These are phyloP conservation scores for Tetrahymena thermophila DNA, from an alignment of 73 alveolate genomes.

Conservation along the genomic window DNA sequence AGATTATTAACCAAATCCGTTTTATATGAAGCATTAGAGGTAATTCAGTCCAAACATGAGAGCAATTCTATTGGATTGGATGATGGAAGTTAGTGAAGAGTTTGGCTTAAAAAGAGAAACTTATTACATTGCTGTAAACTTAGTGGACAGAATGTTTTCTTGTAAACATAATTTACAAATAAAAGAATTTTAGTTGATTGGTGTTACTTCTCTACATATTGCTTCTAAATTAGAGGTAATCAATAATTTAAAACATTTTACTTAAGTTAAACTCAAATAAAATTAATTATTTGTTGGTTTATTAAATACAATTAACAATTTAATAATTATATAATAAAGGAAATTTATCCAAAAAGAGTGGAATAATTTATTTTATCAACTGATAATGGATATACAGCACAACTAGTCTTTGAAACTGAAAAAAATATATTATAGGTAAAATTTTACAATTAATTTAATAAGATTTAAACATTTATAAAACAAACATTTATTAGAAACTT, in stretches of 20 bases:
- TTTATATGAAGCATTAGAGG: constrained; percentile 20
- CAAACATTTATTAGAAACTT: background rate
- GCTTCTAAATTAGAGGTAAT: constrained; percentile 80
- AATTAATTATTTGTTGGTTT: background rate
- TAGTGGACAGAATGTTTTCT: constrained; percentile 72
- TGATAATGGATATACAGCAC: constrained; percentile 52
- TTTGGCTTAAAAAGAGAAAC: constrained; percentile 82
- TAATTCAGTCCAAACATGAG: constrained; percentile 75
- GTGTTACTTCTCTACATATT: constrained; percentile 77
- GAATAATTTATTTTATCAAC: constrained; percentile 59
- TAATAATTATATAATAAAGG: constrained; percentile 4
- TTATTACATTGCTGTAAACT: constrained; percentile 67
- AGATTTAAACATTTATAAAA: background rate
- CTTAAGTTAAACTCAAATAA: too few relatives aligned
- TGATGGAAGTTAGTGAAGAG: constrained; percentile 92
- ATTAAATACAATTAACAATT: background rate
- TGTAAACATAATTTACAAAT: constrained; percentile 37
- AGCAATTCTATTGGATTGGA: constrained; percentile 88
- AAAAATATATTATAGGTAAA: background rate
- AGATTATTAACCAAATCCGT: constrained; percentile 34
- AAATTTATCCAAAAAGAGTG: constrained; percentile 58
- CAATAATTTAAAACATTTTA: too few relatives aligned
- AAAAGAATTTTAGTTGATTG: constrained; percentile 71
- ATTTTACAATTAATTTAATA: background rate
- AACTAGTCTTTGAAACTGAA: constrained; percentile 42